Conservation (phyloP, 257 asterid genomes). For the Solanum gandarillasii region DNA sequence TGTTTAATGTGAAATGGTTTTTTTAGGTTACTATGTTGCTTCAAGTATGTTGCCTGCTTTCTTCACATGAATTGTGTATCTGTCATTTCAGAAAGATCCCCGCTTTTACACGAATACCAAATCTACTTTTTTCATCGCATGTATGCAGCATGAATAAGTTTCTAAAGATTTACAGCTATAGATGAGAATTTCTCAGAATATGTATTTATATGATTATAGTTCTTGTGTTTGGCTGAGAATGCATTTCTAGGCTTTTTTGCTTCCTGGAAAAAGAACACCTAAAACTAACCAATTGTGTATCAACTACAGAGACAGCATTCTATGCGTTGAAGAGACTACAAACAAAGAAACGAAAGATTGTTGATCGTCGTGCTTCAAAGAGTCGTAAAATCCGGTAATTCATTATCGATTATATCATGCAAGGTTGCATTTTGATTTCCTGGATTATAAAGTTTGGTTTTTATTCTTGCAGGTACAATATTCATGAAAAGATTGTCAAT, state of each 20-base stretch:
- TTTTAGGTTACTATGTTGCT: neutral
- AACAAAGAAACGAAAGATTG: conserved; percentile 81
- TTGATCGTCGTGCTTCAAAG: conserved; percentile 91
- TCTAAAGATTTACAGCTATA: neutral
- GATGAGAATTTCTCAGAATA: neutral
- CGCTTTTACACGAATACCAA: neutral
- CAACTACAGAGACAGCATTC: conserved; percentile 57
- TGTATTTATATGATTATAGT: neutral
- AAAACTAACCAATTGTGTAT: neutral
- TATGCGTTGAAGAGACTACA: conserved; percentile 70
- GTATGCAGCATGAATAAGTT: neutral
- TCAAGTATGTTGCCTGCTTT: neutral
- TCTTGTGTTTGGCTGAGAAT: neutral
- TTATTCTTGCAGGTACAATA: conserved; percentile 52
- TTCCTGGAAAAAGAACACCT: neutral
- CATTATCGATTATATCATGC: neutral
- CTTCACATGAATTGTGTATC: neutral
- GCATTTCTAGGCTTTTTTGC: neutral
- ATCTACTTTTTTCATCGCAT: neutral
- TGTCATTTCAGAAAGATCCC: neutral
- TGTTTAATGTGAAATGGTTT: neutral
- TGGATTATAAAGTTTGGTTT: neutral
- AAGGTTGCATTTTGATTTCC: neutral
- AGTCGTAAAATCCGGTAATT: conserved; percentile 85
- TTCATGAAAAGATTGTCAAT: conserved; percentile 86